Conservation (phyloP, 129 eudicot species). For the Helianthus tuberosus region DNA sequence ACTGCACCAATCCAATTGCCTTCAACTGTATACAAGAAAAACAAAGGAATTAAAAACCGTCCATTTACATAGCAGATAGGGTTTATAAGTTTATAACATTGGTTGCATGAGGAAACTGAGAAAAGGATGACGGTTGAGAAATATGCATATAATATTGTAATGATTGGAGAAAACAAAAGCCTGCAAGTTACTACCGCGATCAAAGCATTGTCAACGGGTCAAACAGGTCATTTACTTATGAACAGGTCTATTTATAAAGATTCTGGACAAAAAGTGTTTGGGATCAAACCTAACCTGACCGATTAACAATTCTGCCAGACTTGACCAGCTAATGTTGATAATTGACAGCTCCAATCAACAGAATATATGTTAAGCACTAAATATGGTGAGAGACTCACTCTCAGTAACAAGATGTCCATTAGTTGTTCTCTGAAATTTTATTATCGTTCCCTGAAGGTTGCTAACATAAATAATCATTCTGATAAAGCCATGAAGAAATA, state of each 20-base stretch:
- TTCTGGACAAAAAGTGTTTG: too few species aligned
- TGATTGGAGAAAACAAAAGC: background rate
- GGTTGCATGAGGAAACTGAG: too few species aligned
- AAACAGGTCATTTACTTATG: background rate
- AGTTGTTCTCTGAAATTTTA: constrained; percentile 71
- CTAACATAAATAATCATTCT: background rate
- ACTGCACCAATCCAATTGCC: constrained; percentile 84
- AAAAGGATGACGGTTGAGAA: too few species aligned
- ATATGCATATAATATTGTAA: background rate
- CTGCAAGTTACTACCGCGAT: background rate
- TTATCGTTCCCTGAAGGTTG: constrained; percentile 84
- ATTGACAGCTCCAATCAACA: too few species aligned
- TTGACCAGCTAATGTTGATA: too few species aligned
- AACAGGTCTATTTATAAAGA: background rate
- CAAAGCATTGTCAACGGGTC: background rate
- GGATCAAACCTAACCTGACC: too few species aligned
- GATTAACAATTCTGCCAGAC: too few species aligned
- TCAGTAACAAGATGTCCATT: constrained; percentile 90
- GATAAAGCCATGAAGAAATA: too few species aligned
- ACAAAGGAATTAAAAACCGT: background rate
- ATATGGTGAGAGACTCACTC: constrained; percentile 48
- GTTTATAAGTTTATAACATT: too few species aligned
- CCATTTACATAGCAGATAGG: too few species aligned
- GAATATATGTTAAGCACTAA: background rate
- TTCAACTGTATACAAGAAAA: constrained; percentile 59